phyloP scores from a whole-genome alignment of 805 yeast genomes.

The Teunomyces kruisii region DNA sequence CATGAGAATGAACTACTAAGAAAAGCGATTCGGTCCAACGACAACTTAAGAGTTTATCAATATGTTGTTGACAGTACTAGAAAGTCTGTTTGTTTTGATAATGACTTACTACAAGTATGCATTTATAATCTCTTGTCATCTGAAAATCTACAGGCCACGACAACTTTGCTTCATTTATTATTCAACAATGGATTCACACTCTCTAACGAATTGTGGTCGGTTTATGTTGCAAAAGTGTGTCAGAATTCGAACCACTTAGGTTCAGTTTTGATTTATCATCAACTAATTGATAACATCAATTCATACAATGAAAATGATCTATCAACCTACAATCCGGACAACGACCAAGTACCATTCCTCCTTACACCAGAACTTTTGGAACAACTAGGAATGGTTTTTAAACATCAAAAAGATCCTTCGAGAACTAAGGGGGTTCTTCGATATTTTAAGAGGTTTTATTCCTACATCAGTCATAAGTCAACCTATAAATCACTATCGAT shows the following conservation, averaged over 20 bases:
- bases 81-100: slow-evolving; percentile 7
- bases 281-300: slow-evolving; percentile 28
- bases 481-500: slow-evolving; percentile 28
- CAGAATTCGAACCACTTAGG: slow-evolving; percentile 26
- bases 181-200: slow-evolving; percentile 16
- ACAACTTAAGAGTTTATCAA: slow-evolving; percentile 6
- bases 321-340: slow-evolving; percentile 12
- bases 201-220: slow-evolving; percentile 37
- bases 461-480: slow-evolving; percentile 28
- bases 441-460: slow-evolving; percentile 40
- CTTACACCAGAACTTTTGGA: slow-evolving; percentile 26
- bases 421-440: slow-evolving; percentile 29
- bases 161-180: slow-evolving; percentile 28
- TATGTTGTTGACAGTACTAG: slow-evolving; percentile 7
- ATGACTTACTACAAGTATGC: slow-evolving; percentile 21
- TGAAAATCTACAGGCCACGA: slow-evolving; percentile 23
- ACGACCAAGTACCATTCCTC: slow-evolving; percentile 31
- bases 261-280: slow-evolving; percentile 35
- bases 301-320: slow-evolving; percentile 12
- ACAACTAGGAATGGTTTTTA: slow-evolving; percentile 28
- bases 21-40: background rate
- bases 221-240: slow-evolving; percentile 23
- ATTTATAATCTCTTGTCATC: slow-evolving; percentile 18
- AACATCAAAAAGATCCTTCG: slow-evolving; percentile 21
- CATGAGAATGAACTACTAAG: background rate